phyloP scores from a whole-genome alignment of 495 filamentous ascomycete species.

The Daldinia childiae region DNA sequence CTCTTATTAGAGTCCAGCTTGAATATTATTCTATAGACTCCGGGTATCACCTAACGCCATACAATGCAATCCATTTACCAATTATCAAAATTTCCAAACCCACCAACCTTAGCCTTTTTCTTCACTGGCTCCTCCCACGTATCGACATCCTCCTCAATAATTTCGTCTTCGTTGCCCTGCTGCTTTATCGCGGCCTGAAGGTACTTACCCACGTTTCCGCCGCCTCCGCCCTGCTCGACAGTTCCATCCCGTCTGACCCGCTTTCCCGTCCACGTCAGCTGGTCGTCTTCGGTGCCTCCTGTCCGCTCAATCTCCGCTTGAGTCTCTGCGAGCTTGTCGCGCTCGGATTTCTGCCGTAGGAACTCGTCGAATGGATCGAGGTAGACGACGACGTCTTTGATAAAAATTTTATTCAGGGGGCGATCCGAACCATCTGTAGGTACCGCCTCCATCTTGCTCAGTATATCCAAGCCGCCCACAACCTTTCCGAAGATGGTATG shows the following conservation, averaged over 20 bases:
- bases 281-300: slow-evolving; percentile 78
- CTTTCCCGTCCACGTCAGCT: slow-evolving; percentile 93
- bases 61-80: slow-evolving; percentile 63
- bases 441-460: slow-evolving; percentile 78
- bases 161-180: slow-evolving; percentile 60
- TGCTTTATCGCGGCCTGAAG: slow-evolving; percentile 65
- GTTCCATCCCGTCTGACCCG: slow-evolving; percentile 70
- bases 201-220: slow-evolving; percentile 81
- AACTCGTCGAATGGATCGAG: slow-evolving; percentile 98
- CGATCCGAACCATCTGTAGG: slow-evolving; percentile 72
- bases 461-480: slow-evolving; percentile 77
- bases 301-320: slow-evolving; percentile 61
- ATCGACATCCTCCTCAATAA: slow-evolving; percentile 66
- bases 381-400: slow-evolving; percentile 85
- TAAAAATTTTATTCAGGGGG: slow-evolving; percentile 77
- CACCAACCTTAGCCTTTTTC: slow-evolving; percentile 84
- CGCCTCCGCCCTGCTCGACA: slow-evolving; percentile 55
- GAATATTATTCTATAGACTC: neutral
- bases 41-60: slow-evolving; percentile 41
- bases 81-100: slow-evolving; percentile 92
- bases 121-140: slow-evolving; percentile 71
- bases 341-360: slow-evolving; percentile 67
- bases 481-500: slow-evolving; percentile 95
- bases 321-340: slow-evolving; percentile 59
- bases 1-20: slow-evolving; percentile 2